Evolutionary conservation across 2,329 filamentous ascomycete genomes (phyloP).

Genomic region (Colletotrichum coccodes): DNA sequence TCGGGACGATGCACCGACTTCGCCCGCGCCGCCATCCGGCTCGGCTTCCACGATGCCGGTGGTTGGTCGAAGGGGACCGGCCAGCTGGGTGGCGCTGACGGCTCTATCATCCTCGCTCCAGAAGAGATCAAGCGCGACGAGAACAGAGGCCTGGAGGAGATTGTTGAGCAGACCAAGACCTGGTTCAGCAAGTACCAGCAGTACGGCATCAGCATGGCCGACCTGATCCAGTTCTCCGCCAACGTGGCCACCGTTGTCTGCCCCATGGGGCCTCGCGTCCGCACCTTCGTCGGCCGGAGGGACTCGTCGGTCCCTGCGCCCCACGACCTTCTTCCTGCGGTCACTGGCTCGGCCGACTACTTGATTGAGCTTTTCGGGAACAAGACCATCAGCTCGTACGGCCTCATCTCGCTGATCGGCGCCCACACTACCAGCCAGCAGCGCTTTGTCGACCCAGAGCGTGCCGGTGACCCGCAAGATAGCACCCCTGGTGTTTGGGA

Average conservation of each 20-base stretch:
- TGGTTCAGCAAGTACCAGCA: slow-evolving; percentile 51
- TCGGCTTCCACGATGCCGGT: slow-evolving; percentile 59
- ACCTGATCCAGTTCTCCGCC: slow-evolving; percentile 63
- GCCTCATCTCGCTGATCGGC: slow-evolving; percentile 63
- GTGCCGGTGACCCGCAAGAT: slow-evolving; percentile 58
- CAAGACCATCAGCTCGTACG: slow-evolving; percentile 62
- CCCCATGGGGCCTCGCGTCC: slow-evolving; percentile 56
- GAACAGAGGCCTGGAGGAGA: slow-evolving; percentile 59
- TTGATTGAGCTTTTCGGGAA: slow-evolving; percentile 59
- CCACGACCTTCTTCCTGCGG: slow-evolving; percentile 53
- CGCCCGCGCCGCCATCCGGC: slow-evolving; percentile 55
- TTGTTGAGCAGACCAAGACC: slow-evolving; percentile 48
- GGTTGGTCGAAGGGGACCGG: slow-evolving; percentile 50
- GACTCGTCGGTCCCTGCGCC: slow-evolving; percentile 53
- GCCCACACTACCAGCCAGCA: slow-evolving; percentile 64
- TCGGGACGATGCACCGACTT: slow-evolving; percentile 52
- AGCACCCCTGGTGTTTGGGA: slow-evolving; percentile 64
- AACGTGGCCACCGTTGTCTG: slow-evolving; percentile 59
- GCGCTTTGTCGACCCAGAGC: slow-evolving; percentile 50
- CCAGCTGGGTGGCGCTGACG: slow-evolving; percentile 54
- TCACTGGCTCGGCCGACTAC: slow-evolving; percentile 52
- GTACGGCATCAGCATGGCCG: slow-evolving; percentile 57
- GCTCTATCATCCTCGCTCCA: slow-evolving; percentile 51
- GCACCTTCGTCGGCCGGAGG: slow-evolving; percentile 60
- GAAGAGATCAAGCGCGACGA: slow-evolving; percentile 49